Conservation (phyloP, 2,329 filamentous ascomycete genomes). For the Orbilia ellipsospora region DNA sequence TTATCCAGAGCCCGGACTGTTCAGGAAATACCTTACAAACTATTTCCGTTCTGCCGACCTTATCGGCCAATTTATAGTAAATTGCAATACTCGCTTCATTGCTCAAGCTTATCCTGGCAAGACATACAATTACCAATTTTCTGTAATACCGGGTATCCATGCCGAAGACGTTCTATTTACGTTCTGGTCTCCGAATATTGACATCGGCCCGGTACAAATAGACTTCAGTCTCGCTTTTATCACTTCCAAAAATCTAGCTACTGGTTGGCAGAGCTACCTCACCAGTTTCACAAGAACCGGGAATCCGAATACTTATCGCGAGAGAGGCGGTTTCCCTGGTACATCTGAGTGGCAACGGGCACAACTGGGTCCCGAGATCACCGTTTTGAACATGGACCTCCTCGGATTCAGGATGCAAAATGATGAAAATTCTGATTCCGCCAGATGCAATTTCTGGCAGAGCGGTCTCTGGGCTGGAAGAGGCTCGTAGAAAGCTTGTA, state of each 20-base stretch:
- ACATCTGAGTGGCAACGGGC: slow-evolving; percentile 61
- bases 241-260: slow-evolving; percentile 59
- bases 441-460: slow-evolving; percentile 58
- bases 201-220: slow-evolving; percentile 59
- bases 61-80: slow-evolving; percentile 59
- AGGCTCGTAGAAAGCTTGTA: background rate
- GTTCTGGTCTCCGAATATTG: slow-evolving; percentile 62
- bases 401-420: slow-evolving; percentile 43
- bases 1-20: slow-evolving; percentile 57
- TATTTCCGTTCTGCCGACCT: slow-evolving; percentile 53
- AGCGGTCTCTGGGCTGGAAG: slow-evolving; percentile 57
- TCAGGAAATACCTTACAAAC: slow-evolving; percentile 55
- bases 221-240: slow-evolving; percentile 61
- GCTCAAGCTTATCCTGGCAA: slow-evolving; percentile 62
- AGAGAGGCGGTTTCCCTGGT: slow-evolving; percentile 60
- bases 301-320: slow-evolving; percentile 62
- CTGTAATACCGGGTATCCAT: slow-evolving; percentile 63
- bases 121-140: slow-evolving; percentile 64
- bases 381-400: slow-evolving; percentile 55
- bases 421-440: slow-evolving; percentile 55
- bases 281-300: slow-evolving; percentile 63
- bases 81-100: slow-evolving; percentile 62
- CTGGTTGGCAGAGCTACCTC: slow-evolving; percentile 63
- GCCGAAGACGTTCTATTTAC: slow-evolving; percentile 63
- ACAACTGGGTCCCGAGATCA: slow-evolving; percentile 40